A percentile compares a stretch with the other conserved stretches of the same genome.
Conservation (phyloP, 345 rosid genomes). For the Salix udensis region DNA sequence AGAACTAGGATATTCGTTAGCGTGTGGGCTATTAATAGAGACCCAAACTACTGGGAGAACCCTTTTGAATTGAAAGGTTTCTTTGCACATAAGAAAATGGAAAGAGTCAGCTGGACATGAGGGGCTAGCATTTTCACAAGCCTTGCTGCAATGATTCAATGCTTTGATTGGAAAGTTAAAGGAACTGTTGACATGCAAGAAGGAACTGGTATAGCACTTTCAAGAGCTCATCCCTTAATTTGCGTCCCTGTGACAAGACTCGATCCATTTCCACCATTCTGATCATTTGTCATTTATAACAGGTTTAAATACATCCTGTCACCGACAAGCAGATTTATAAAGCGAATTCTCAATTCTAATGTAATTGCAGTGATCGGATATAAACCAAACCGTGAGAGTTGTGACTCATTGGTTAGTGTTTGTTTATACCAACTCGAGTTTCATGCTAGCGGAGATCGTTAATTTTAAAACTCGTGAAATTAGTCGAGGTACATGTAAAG, state of each 20-base stretch:
- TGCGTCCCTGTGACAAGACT: constrained; percentile 48
- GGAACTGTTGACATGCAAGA: constrained; percentile 53
- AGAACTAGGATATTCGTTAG: constrained; percentile 26
- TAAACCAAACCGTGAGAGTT: too few species aligned
- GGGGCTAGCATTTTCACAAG: constrained; percentile 46
- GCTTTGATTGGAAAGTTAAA: constrained; percentile 47
- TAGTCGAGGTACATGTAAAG: accelerated
- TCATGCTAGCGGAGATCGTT: too few species aligned
- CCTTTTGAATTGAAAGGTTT: constrained; percentile 68
- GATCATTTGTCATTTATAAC: background rate
- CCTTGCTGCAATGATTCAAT: constrained; percentile 47
- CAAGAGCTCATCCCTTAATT: constrained; percentile 49
- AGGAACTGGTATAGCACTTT: constrained; percentile 46
- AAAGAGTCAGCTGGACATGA: constrained; percentile 37
- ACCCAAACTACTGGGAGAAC: constrained; percentile 52
- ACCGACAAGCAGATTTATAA: background rate
- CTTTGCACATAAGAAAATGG: constrained; percentile 8
- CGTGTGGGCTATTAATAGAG: constrained; percentile 55
- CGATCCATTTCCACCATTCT: constrained; percentile 33
- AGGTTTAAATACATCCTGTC: background rate
- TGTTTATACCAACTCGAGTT: too few species aligned
- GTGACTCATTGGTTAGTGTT: too few species aligned
- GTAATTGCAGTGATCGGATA: background rate
- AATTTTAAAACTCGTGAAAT: accelerated
- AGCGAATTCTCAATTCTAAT: background rate